Base-by-base conservation (phyloP, 2,329 filamentous ascomycete species). In the Trichophyton schoenleinii region DNA sequence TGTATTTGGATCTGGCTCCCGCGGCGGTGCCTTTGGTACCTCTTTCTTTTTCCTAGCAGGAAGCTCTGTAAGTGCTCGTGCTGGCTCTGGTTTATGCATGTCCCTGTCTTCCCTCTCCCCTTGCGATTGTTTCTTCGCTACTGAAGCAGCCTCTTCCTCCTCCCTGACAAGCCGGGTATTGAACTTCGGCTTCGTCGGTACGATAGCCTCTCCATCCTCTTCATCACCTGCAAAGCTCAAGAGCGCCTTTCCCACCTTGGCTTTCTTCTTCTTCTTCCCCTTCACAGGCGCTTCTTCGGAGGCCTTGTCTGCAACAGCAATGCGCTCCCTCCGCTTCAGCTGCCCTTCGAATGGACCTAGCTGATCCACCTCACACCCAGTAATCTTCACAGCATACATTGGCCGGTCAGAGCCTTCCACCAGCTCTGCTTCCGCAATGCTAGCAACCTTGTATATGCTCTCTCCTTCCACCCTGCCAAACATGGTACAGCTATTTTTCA, bases 391-490 rank as follows among this genome's bases (percentile, higher is more conserved):
- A 0, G 92, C 87, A 72, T 96, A 99, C 57, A 95, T 75, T 1
- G 92, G 92, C 64, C 90, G 81, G 65, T 97, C 92, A 5, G 83
- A 86, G 15, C 85, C 87, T 60, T 89, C 86, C 28, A 87, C 83
- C 18, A 95, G 78, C 70, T 97, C 94, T 0, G 83, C 84, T 71
- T 97, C 91, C 20, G 88, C 91, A 80, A 97, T 96, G 75, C 91
- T 95, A 70, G 91, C 86, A 69, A 99, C 74, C 72, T 96, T 97
- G 77, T 95, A 99, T 61, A 99, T 94, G 15, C 92, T 96, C 66
- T 97, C 90, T 31, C 92, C 94, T 41, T 88, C 90, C 52, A 99
- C 83, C 61, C 94, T 81, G 18, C 94, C 94, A 77, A 99, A 97
- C 72, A 97, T 77, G 0, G 94, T 97, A 73, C 96, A 96, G 75